Percentiles rank a stretch among this genome's conserved stretches.
phyloP scores from a whole-genome alignment of 305 asterid species.

The Fraxinus xanthoxyloides region DNA sequence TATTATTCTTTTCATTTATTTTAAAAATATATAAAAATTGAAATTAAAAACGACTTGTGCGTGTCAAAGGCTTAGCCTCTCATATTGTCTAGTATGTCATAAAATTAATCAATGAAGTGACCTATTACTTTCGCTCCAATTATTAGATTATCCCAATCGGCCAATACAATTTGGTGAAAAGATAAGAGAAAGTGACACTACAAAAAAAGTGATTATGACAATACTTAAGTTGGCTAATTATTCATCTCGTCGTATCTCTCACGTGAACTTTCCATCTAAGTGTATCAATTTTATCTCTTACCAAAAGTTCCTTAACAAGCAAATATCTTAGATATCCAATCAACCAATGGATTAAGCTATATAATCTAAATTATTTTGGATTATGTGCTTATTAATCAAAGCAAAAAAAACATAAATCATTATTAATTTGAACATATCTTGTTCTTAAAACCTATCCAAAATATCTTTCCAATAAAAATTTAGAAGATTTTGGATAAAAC shows the following conservation, averaged over 20 bases:
- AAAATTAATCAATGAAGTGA: not conserved
- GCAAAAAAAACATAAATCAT: not conserved
- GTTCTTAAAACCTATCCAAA: not conserved
- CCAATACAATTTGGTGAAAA: not conserved
- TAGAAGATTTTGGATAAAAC: not conserved
- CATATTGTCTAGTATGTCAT: not conserved
- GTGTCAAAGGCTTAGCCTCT: not conserved
- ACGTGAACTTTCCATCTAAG: not conserved
- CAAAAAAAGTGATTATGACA: constrained; percentile 5
- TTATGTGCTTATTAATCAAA: not conserved
- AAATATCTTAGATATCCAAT: not conserved
- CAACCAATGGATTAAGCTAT: not conserved
- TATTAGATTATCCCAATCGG: not conserved
- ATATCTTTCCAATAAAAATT: not conserved
- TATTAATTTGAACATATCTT: not conserved
- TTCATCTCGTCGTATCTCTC: not conserved
- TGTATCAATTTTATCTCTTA: not conserved
- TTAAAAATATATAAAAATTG: no score
- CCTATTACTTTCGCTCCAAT: not conserved
- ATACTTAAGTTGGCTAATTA: not conserved
- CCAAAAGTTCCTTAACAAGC: not conserved
- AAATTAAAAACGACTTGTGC: not conserved
- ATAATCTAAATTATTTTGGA: not conserved
- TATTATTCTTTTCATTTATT: not conserved
- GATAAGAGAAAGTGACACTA: not conserved